phyloP scores from a whole-genome alignment of 2,329 filamentous ascomycete species.

The Aspergillus persii region DNA sequence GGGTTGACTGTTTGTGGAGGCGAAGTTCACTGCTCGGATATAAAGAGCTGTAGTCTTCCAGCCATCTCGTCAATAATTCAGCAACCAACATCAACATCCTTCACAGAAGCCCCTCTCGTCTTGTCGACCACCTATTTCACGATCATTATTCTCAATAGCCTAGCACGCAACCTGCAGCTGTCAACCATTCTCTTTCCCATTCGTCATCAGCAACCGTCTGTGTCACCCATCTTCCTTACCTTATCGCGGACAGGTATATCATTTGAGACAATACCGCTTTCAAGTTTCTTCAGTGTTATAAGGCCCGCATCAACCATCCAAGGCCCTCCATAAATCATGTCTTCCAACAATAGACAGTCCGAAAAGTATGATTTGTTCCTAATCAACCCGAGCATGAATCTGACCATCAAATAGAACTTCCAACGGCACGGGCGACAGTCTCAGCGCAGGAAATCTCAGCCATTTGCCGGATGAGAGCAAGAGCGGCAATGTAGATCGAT shows the following conservation, averaged over 20 bases:
- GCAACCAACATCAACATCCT: background rate
- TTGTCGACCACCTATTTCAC: background rate
- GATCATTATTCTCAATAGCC: background rate
- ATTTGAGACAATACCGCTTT: background rate
- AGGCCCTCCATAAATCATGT: constrained; percentile 6
- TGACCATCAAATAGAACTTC: constrained; percentile 13
- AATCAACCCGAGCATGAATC: background rate
- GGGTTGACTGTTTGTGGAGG: constrained; percentile 6
- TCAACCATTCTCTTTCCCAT: background rate
- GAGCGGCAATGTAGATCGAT: constrained; percentile 26
- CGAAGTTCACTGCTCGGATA: constrained; percentile 3
- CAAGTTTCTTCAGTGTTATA: background rate
- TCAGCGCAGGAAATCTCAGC: constrained; percentile 28
- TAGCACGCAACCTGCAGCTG: background rate
- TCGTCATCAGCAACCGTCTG: background rate
- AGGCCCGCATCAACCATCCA: background rate
- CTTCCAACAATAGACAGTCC: constrained; percentile 14
- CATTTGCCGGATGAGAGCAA: constrained; percentile 25
- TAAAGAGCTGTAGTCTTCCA: constrained; percentile 7
- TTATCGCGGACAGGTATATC: background rate
- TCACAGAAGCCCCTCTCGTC: background rate
- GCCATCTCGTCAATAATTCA: background rate
- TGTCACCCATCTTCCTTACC: background rate
- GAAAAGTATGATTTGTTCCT: constrained; percentile 12
- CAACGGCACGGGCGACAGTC: constrained; percentile 24